Percentiles rank a stretch among this genome's conserved stretches.
These are phyloP conservation scores for Pseudocercospora eumusae DNA, from an alignment of 2,329 filamentous ascomycete genomes.

Conservation along the genomic window DNA sequence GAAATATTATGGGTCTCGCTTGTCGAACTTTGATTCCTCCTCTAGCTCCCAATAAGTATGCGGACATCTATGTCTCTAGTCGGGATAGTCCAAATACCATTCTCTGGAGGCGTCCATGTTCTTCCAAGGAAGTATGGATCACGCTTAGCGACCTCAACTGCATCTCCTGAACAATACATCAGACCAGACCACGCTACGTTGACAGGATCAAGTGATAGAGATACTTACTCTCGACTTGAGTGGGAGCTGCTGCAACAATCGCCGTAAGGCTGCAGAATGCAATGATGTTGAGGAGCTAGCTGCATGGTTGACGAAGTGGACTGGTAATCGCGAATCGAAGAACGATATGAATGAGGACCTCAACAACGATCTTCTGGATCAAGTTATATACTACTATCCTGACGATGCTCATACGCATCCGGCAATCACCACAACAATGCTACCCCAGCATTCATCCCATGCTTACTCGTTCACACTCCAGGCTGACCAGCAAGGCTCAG, in stretches of 20 bases:
- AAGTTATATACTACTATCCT: background rate
- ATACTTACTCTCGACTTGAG: background rate
- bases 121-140: constrained; percentile 5
- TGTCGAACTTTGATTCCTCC: constrained; percentile 7
- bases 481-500: background rate
- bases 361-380: background rate
- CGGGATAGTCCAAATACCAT: background rate
- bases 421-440: background rate
- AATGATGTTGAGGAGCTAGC: constrained; percentile 2
- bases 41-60: background rate
- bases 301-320: background rate
- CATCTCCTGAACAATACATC: background rate
- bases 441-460: background rate
- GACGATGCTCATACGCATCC: background rate
- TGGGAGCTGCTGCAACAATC: background rate
- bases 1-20: constrained; percentile 1
- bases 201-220: background rate
- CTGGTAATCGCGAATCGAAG: background rate
- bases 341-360: background rate
- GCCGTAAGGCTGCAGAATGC: background rate
- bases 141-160: background rate
- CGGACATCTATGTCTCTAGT: too few species aligned
- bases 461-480: background rate
- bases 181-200: background rate
- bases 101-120: constrained; percentile 1